These are phyloP conservation scores for Cryphonectria carpinicola DNA, from an alignment of 2,329 filamentous ascomycete genomes.

Conservation along the genomic window DNA sequence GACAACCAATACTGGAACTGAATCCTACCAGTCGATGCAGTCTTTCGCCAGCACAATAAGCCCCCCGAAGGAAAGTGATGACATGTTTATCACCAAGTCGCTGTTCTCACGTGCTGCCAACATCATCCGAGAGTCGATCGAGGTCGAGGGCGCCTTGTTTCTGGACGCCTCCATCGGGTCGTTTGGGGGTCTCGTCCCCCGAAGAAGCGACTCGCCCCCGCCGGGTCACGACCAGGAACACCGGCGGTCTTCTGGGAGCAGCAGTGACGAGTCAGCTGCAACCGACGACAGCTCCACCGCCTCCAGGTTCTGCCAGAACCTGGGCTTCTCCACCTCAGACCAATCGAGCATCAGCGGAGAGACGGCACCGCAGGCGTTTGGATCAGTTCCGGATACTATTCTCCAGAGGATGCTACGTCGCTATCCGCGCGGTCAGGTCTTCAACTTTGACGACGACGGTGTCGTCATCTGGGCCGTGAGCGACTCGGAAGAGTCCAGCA, in stretches of 20 bases:
- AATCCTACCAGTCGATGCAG: background rate
- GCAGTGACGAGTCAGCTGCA: conserved; percentile 5
- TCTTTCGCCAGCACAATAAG: background rate
- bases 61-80: background rate
- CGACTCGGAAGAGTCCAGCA: conserved; percentile 4
- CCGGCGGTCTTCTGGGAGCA: background rate
- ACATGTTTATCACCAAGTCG: background rate
- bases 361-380: conserved; percentile 21
- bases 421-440: conserved; percentile 52
- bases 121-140: conserved; percentile 47
- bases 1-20: background rate
- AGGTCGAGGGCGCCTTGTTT: conserved; percentile 45
- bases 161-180: conserved; percentile 40
- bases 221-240: background rate
- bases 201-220: background rate
- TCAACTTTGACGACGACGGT: conserved; percentile 43
- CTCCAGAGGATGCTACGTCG: conserved; percentile 46
- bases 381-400: conserved; percentile 43
- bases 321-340: conserved; percentile 44
- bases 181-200: conserved; percentile 35
- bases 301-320: conserved; percentile 35
- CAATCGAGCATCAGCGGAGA: conserved; percentile 40
- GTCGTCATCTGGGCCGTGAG: conserved; percentile 13
- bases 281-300: conserved; percentile 3
- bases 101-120: conserved; percentile 48